Evolutionary conservation across 768 basidiomycete species (phyloP).

Genomic region (Leccinum broughii): DNA sequence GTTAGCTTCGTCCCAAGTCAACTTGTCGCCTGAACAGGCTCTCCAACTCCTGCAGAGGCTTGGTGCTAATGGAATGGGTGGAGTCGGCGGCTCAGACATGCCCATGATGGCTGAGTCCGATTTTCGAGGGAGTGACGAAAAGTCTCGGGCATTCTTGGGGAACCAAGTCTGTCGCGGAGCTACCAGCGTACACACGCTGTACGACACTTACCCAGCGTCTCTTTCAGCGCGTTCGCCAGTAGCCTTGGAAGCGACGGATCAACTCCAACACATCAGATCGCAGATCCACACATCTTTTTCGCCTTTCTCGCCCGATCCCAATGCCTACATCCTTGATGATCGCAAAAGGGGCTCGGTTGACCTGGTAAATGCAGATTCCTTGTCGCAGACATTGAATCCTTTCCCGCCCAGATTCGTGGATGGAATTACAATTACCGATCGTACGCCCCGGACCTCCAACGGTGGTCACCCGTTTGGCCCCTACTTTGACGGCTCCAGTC

Average conservation of each 20-base stretch:
- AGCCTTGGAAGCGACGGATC: constrained; percentile 17
- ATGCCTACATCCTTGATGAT: constrained; percentile 40
- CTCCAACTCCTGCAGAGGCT: constrained; percentile 61
- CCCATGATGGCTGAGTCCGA: constrained; percentile 11
- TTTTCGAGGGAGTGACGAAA: constrained; percentile 29
- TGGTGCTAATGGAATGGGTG: constrained; percentile 41
- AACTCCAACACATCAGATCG: constrained; percentile 21
- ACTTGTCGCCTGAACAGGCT: constrained; percentile 62
- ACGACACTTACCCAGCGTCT: constrained; percentile 25
- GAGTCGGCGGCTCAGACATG: constrained; percentile 15
- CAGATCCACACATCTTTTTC: constrained; percentile 48
- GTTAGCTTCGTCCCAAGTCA: constrained; percentile 23
- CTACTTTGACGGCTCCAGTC: constrained; percentile 46
- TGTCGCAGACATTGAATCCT: constrained; percentile 50
- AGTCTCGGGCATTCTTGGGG: constrained; percentile 19
- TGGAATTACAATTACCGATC: constrained; percentile 35
- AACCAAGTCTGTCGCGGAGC: constrained; percentile 23
- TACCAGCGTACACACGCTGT: constrained; percentile 13
- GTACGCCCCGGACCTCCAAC: constrained; percentile 45
- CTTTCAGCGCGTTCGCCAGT: constrained; percentile 15
- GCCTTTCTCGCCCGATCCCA: constrained; percentile 80
- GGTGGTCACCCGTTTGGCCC: constrained; percentile 45
- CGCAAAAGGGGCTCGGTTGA: constrained; percentile 38
- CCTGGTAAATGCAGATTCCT: constrained; percentile 39
- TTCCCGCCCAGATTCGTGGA: constrained; percentile 56